Conservation (phyloP, 345 rosid genomes). For the Noccaea bulbosa region DNA sequence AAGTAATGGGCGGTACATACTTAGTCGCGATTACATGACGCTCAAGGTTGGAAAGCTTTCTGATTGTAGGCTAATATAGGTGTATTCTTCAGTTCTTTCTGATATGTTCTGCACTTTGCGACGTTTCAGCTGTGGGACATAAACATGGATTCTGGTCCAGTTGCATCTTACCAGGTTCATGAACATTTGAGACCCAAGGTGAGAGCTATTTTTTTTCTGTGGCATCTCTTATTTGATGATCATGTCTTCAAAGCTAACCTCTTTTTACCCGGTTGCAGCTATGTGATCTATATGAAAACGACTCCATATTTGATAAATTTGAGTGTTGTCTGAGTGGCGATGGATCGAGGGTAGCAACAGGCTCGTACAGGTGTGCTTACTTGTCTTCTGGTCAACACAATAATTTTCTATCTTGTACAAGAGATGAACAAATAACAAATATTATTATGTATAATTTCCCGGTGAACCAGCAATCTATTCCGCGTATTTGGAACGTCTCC, state of each 20-base stretch:
- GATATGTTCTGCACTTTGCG: slow-evolving; percentile 15
- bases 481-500: slow-evolving; percentile 85
- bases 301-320: slow-evolving; percentile 97
- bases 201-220: slow-evolving; percentile 23
- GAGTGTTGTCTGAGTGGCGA: slow-evolving; percentile 98
- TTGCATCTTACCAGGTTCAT: slow-evolving; percentile 94
- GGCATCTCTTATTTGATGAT: slow-evolving; percentile 21
- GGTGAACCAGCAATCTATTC: slow-evolving; percentile 79
- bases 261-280: slow-evolving; percentile 55
- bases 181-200: slow-evolving; percentile 95
- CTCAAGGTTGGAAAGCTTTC: slow-evolving; percentile 69
- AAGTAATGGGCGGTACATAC: slow-evolving; percentile 84
- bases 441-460: not conserved
- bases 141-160: slow-evolving; percentile 99
- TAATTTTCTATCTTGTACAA: slow-evolving; percentile 4
- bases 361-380: slow-evolving; percentile 85
- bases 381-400: slow-evolving; percentile 31
- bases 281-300: slow-evolving; percentile 97
- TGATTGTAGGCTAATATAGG: not conserved
- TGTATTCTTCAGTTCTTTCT: slow-evolving; percentile 17
- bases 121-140: slow-evolving; percentile 83
- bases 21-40: slow-evolving; percentile 99
- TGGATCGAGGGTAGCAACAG: slow-evolving; percentile 93
- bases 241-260: slow-evolving; percentile 22
- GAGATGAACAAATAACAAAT: not conserved